Evolutionary conservation across 495 filamentous ascomycete species (phyloP).

Genomic region (Clavariopsis aquatica): DNA sequence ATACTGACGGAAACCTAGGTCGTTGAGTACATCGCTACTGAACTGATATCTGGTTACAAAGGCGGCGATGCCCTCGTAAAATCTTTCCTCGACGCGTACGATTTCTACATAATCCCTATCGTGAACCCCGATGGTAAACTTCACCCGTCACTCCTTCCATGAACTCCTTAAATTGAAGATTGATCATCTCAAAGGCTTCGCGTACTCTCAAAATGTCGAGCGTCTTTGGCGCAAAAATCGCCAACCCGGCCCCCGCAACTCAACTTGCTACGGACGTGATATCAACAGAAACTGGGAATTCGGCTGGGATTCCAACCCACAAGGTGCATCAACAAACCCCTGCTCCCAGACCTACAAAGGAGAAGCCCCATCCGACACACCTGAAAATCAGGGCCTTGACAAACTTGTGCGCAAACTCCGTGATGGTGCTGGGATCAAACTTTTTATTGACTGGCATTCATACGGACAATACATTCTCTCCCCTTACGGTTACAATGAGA

Average conservation of each 20-base stretch:
- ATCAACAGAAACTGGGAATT: conserved; percentile 66
- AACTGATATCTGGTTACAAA: conserved; percentile 52
- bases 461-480: conserved; percentile 56
- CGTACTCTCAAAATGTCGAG: conserved; percentile 59
- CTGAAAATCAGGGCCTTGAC: conserved; percentile 53
- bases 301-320: conserved; percentile 50
- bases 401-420: conserved; percentile 46
- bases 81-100: conserved; percentile 56
- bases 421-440: conserved; percentile 51
- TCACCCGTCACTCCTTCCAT: background rate
- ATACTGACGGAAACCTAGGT: conserved; percentile 19
- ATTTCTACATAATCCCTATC: conserved; percentile 63
- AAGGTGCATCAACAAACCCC: conserved; percentile 55
- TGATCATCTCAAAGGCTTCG: conserved; percentile 49
- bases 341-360: conserved; percentile 58
- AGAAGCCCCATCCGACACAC: conserved; percentile 47
- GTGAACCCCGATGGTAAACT: conserved; percentile 57
- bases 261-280: conserved; percentile 56
- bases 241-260: conserved; percentile 46
- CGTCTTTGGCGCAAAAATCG: conserved; percentile 68
- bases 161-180: background rate
- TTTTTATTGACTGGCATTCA: conserved; percentile 63
- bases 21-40: conserved; percentile 58
- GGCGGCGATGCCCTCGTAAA: conserved; percentile 45
- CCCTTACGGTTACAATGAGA: conserved; percentile 52